phyloP scores from a whole-genome alignment of 495 filamentous ascomycete species.

The Antarctomyces pellizariae region DNA sequence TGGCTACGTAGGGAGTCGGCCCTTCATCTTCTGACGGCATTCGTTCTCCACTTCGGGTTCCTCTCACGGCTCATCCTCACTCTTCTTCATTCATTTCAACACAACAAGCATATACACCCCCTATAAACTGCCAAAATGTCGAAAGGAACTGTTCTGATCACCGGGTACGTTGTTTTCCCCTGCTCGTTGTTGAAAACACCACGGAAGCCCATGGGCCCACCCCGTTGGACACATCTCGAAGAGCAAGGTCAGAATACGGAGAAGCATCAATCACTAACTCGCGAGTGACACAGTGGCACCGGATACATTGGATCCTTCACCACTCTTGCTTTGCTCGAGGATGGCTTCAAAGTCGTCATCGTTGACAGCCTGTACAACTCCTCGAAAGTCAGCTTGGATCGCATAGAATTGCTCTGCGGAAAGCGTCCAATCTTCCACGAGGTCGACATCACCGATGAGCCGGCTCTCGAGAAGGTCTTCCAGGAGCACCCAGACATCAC shows the following conservation, averaged over 20 bases:
- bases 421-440: conserved; percentile 72
- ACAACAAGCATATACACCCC: too few relatives aligned
- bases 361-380: conserved; percentile 94
- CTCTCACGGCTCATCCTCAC: too few relatives aligned
- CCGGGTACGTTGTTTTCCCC: conserved; percentile 39
- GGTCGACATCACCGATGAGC: conserved; percentile 69
- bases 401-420: conserved; percentile 80
- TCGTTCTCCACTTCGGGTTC: too few relatives aligned
- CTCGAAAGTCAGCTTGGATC: conserved; percentile 64
- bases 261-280: conserved; percentile 1
- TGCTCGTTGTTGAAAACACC: not conserved
- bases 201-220: too few relatives aligned
- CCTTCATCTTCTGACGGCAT: too few relatives aligned
- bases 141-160: conserved; percentile 68
- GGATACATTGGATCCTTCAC: conserved; percentile 99
- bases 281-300: conserved; percentile 41
- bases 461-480: conserved; percentile 69
- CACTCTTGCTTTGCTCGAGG: conserved; percentile 67
- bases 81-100: too few relatives aligned
- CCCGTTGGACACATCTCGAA: not conserved
- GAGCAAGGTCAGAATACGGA: not conserved
- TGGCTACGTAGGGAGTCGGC: too few relatives aligned
- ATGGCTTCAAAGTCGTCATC: conserved; percentile 89
- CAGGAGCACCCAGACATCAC: conserved; percentile 76
- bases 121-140: conserved; percentile 30